Percentiles rank a stretch among this genome's conserved stretches.
phyloP scores from a whole-genome alignment of 257 asterid species.

The Scutellaria galericulata region DNA sequence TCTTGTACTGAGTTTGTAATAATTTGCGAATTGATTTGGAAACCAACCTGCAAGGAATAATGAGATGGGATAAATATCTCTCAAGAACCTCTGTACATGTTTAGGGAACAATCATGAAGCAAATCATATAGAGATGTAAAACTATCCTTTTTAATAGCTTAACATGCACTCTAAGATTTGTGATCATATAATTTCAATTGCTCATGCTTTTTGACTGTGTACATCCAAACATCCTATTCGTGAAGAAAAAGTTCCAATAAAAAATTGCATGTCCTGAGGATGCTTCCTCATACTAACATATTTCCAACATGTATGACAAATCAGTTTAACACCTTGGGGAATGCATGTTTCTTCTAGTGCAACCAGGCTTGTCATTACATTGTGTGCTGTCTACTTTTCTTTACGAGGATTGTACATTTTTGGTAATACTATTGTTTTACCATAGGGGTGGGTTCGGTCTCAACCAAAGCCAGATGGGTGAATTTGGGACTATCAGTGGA shows the following conservation, averaged over 20 bases:
- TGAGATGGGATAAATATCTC: conserved; percentile 12
- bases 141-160: not conserved
- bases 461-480: conserved; percentile 65
- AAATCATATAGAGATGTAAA: not conserved
- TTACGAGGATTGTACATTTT: conserved; percentile 10
- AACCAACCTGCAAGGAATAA: conserved; percentile 5
- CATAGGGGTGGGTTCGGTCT: conserved; percentile 91
- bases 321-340: conserved; percentile 5
- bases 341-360: not conserved
- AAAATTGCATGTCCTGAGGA: not conserved
- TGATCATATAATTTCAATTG: not conserved
- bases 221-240: conserved; percentile 19
- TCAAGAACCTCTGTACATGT: not conserved
- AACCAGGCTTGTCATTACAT: conserved; percentile 19
- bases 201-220: not conserved
- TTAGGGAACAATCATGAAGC: not conserved
- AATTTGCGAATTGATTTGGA: conserved; percentile 9
- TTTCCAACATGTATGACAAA: conserved; percentile 1
- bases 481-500: conserved; percentile 86
- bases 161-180: not conserved
- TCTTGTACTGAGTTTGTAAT: not conserved
- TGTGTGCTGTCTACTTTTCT: conserved; percentile 6
- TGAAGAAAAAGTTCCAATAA: not conserved
- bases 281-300: not conserved
- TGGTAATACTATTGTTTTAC: conserved; percentile 35